phyloP scores from a whole-genome alignment of 2,329 filamentous ascomycete species.

The Reticulascus tulasneorum region DNA sequence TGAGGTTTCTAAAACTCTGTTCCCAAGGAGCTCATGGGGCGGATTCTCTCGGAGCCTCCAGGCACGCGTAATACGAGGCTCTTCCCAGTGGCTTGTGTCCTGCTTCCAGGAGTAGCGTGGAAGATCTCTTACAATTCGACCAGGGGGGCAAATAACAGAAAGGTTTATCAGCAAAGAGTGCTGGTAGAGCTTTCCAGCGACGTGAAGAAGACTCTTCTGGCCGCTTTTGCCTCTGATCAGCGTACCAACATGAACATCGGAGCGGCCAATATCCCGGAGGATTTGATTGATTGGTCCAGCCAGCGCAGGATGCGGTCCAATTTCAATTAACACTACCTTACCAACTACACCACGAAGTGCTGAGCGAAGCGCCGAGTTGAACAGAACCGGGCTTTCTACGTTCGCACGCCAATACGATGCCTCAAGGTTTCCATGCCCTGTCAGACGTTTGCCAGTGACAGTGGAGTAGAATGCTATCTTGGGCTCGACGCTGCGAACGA shows the following conservation, averaged over 20 bases:
- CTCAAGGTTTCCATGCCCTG: conserved; percentile 26
- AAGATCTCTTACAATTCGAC: too few species aligned
- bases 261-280: too few species aligned
- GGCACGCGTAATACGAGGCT: conserved; percentile 19
- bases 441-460: conserved; percentile 4
- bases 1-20: conserved; percentile 23
- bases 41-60: conserved; percentile 17
- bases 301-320: conserved; percentile 46
- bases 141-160: too few species aligned
- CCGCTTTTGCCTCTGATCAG: too few species aligned
- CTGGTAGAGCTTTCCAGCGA: too few species aligned
- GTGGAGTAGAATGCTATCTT: conserved; percentile 10
- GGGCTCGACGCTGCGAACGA: not conserved
- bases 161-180: too few species aligned
- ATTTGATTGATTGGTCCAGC: conserved; percentile 48
- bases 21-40: conserved; percentile 25
- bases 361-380: conserved; percentile 29
- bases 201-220: too few species aligned
- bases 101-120: conserved; percentile 23
- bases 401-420: conserved; percentile 43
- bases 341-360: too few species aligned
- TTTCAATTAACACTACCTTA: conserved; percentile 39
- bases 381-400: conserved; percentile 34
- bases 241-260: too few species aligned
- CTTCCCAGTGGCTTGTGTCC: conserved; percentile 15